Conservation (phyloP, 306 rosid species). For the Canavalia ensiformis region DNA sequence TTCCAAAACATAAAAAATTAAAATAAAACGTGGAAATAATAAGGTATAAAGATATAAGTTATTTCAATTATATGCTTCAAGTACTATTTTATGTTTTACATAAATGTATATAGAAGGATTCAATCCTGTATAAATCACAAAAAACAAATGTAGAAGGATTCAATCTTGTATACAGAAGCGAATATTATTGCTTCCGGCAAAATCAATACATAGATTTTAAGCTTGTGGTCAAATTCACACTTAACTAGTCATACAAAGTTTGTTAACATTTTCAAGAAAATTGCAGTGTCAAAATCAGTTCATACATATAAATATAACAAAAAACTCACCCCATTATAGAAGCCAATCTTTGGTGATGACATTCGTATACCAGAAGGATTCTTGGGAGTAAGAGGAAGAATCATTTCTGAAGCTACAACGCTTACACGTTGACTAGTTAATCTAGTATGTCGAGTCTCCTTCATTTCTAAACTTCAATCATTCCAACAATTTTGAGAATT, state of each 20-base stretch:
- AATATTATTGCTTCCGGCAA: constrained; percentile 14
- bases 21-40: too few relatives aligned
- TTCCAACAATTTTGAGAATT: constrained; percentile 43
- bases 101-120: too few relatives aligned
- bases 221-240: background rate
- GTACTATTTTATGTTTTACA: too few relatives aligned
- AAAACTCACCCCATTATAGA: constrained; percentile 78
- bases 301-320: constrained; percentile 28
- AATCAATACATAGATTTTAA: constrained; percentile 18
- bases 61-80: too few relatives aligned
- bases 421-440: constrained; percentile 43
- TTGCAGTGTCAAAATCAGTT: constrained; percentile 21
- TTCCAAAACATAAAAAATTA: too few relatives aligned
- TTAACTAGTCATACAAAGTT: background rate
- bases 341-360: constrained; percentile 84
- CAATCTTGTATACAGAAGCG: background rate
- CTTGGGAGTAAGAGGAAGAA: constrained; percentile 50
- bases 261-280: background rate
- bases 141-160: too few relatives aligned
- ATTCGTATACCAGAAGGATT: constrained; percentile 76
- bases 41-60: too few relatives aligned
- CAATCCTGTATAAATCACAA: too few relatives aligned
- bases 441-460: constrained; percentile 49
- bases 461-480: constrained; percentile 45
- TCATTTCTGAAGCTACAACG: constrained; percentile 46